Conservation (phyloP, 176 grass and related monocot genomes). For the Puccinellia tenuiflora region DNA sequence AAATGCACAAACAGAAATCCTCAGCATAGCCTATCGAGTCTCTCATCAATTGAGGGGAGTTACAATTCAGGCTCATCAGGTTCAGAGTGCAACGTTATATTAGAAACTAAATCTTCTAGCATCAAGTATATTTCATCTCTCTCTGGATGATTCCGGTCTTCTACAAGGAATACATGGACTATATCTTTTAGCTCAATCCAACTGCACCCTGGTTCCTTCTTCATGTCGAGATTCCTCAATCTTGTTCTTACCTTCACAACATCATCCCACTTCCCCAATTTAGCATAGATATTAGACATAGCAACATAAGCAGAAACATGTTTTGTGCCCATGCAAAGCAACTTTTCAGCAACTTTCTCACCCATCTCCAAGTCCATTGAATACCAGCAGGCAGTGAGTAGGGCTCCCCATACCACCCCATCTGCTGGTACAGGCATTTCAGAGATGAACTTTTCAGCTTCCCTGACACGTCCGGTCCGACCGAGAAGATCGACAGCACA, state of each 20-base stretch:
- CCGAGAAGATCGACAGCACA: conserved; percentile 56
- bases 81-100: conserved; percentile 26
- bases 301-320: conserved; percentile 41
- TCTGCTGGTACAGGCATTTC: conserved; percentile 44
- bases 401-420: conserved; percentile 43
- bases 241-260: conserved; percentile 44
- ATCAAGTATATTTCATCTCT: conserved; percentile 44
- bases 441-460: conserved; percentile 49
- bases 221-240: conserved; percentile 25
- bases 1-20: not conserved
- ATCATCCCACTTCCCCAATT: conserved; percentile 52
- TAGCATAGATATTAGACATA: conserved; percentile 60
- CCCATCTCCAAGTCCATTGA: conserved; percentile 45
- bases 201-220: conserved; percentile 52
- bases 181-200: conserved; percentile 52
- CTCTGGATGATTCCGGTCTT: conserved; percentile 50
- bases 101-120: conserved; percentile 37
- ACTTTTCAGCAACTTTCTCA: conserved; percentile 35
- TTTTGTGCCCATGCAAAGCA: conserved; percentile 46
- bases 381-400: conserved; percentile 49
- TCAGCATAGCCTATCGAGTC: not conserved
- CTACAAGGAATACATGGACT: conserved; percentile 55
- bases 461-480: conserved; percentile 22
- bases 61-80: conserved; percentile 9
- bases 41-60: not conserved